Base-by-base conservation (phyloP, 2,329 filamentous ascomycete genomes). In the Fusarium torreyae region DNA sequence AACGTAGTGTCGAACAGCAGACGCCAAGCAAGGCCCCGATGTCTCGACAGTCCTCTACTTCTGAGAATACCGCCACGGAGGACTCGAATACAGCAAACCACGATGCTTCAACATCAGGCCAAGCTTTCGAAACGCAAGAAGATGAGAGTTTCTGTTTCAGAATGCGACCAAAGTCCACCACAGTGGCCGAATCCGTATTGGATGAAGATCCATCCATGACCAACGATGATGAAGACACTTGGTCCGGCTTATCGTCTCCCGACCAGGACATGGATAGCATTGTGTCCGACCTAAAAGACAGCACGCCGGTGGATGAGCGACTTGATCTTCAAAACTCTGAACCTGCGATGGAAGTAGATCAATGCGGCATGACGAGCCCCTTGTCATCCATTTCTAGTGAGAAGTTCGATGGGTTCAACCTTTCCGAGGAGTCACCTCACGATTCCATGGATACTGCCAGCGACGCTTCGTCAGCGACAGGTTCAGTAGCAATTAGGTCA, bases 121-220 rank as follows among this genome's bases (percentile, higher is more conserved):
- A 52, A 13, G 51, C 57, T 39, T 66, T 74, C 11, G 64, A 74
- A 51, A 79, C 73, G 11, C 77, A 81, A 43, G 69, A 75, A 61
- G 78, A 80, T 40, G 68, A 73, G 14, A 81, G 76, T 56, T 80
- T 80, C 50, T 66, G 69, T 18, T 80, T 77, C 62, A 78, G 73
- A 22, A 72, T 73, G 42, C 71, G 62, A 7, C 39, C 59, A 28
- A 72, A 26, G 45, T 9, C n/a, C 18, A 28, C 49, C 9, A 40
- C 57, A 18, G 39, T 44, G 3, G 7, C 33, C 2, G 26, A 46
- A 17, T 17, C 33, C 13, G 22, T 13, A 20, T n/a, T 50, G 2
- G 45, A 39, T 20, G 28, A 52, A 28, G 53, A 59, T 11, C n/a
- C 18, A 7, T 33, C 15, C 10, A 50, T 49, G 40, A 17, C 10